Evolutionary conservation across 176 grass and related monocot genomes (phyloP).

Genomic region (Hordeum marinum): DNA sequence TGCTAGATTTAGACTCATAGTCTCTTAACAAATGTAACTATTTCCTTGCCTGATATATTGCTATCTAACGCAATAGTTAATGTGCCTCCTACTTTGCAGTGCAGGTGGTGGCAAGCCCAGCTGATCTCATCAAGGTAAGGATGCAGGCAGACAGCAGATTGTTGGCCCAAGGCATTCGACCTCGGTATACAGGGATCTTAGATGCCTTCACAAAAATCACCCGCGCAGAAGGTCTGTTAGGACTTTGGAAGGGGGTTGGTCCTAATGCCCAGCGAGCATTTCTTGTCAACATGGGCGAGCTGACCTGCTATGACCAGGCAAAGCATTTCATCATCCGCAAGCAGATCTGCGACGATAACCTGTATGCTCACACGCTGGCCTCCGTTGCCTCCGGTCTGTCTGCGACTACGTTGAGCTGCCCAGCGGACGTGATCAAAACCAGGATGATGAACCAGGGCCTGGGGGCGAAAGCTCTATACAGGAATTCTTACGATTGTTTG

Average conservation of each 20-base stretch:
- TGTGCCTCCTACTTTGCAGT: conserved; percentile 25
- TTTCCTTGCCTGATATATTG: background rate
- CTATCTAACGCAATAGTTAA: background rate
- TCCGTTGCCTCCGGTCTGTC: conserved; percentile 63
- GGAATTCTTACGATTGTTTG: conserved; percentile 85
- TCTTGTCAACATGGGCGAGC: conserved; percentile 87
- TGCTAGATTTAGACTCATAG: background rate
- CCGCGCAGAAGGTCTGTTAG: conserved; percentile 40
- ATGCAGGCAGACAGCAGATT: conserved; percentile 78
- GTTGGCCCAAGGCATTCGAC: conserved; percentile 39
- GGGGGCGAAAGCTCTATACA: conserved; percentile 38
- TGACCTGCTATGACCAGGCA: conserved; percentile 78
- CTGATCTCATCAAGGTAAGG: conserved; percentile 85
- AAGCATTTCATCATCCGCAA: conserved; percentile 63
- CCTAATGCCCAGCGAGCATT: conserved; percentile 87
- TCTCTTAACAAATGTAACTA: background rate
- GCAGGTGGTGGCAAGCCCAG: conserved; percentile 74
- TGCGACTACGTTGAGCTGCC: conserved; percentile 66
- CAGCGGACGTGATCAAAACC: conserved; percentile 84
- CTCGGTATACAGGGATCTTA: conserved; percentile 44
- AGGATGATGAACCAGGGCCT: conserved; percentile 82
- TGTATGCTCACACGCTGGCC: conserved; percentile 63
- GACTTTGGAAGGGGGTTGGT: conserved; percentile 65
- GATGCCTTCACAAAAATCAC: conserved; percentile 73
- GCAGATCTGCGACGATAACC: conserved; percentile 61